These are phyloP conservation scores for Spatholobus suberectus DNA, from an alignment of 306 rosid genomes.

Conservation along the genomic window DNA sequence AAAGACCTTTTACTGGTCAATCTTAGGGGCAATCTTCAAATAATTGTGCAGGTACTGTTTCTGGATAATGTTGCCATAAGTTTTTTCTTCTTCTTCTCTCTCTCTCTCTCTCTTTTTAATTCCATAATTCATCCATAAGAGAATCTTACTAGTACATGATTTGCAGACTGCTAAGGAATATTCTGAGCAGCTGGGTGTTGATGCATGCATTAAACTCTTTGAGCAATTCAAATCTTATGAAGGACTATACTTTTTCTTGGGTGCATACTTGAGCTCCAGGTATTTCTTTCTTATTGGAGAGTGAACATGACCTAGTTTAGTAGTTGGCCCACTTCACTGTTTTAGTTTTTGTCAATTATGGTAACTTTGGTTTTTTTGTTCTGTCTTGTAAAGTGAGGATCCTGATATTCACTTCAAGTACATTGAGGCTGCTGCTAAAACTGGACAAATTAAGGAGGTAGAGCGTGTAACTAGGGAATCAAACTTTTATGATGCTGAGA, in stretches of 20 bases:
- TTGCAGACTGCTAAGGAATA: conserved; percentile 93
- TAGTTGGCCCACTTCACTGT: background rate
- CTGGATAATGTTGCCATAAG: background rate
- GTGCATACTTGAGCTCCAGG: conserved; percentile 94
- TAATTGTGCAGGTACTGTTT: conserved; percentile 82
- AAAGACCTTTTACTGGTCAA: conserved; percentile 95
- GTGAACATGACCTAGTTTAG: conserved; percentile 24
- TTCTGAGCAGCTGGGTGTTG: conserved; percentile 94
- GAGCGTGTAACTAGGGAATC: conserved; percentile 98
- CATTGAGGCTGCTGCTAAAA: conserved; percentile 96
- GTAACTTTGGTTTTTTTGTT: conserved; percentile 20
- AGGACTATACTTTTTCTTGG: conserved; percentile 93
- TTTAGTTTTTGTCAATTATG: background rate
- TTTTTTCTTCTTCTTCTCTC: background rate
- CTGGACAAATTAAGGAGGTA: conserved; percentile 96
- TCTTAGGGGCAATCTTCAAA: conserved; percentile 96
- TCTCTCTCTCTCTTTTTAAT: too few relatives aligned
- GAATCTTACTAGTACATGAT: conserved; percentile 31
- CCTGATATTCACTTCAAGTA: conserved; percentile 95
- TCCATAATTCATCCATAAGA: background rate
- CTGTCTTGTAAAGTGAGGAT: conserved; percentile 71
- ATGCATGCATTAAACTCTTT: conserved; percentile 88
- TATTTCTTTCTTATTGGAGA: conserved; percentile 41
- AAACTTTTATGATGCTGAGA: conserved; percentile 89
- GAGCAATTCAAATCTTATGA: conserved; percentile 97